Base-by-base conservation (phyloP, 2,329 filamentous ascomycete species). In the Raffaelea ambrosiae region DNA sequence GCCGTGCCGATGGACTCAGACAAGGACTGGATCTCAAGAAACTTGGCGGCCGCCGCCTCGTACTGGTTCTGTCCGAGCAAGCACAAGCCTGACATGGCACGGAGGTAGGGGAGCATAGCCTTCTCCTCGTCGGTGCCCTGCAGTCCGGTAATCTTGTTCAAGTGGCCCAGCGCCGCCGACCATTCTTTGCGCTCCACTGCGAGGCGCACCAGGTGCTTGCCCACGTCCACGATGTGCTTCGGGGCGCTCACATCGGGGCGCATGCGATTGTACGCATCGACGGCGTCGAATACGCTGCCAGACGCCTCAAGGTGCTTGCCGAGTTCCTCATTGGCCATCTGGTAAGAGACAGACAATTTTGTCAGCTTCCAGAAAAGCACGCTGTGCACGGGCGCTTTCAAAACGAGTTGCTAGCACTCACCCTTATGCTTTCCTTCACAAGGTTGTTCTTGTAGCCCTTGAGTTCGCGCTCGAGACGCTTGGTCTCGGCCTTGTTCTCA, bases 311-410 rank as follows among this genome's bases (percentile, higher is more conserved):
- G 84, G 65, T 95, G 89, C 52, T 80, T 81, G 39, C 88, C 93
- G 5, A 97, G 72, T 57, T 97, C 93, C 64, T 96, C 89, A 58
- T 96, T 86, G 40, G 88, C 91, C 82, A 97, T 96, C 87, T 95
- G 35, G 26, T 7, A 7, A 13, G 26, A 13, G 7, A 16, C 3
- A 40, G 7, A 16, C 3, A 40, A 19, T 40, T 29, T 7, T 29
- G 26, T 29, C 26, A 29, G 26, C 13, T 13, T n/a, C n/a, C n/a
- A 35, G 14, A 22, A 33, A 40, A 35, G 18, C 9, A 33, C 29
- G 29, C 8, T 33, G 29, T 16, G n/a, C n/a, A n/a, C n/a, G n/a
- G n/a, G n/a, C n/a, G n/a, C n/a, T n/a, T n/a, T n/a, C n/a, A n/a
- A n/a, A n/a, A n/a, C n/a, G n/a, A n/a, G n/a, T n/a, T n/a, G n/a